Percentiles rank a stretch among this genome's conserved stretches.
Conservation (phyloP, 176 grass and related monocot species). For the Panicum miliaceum region DNA sequence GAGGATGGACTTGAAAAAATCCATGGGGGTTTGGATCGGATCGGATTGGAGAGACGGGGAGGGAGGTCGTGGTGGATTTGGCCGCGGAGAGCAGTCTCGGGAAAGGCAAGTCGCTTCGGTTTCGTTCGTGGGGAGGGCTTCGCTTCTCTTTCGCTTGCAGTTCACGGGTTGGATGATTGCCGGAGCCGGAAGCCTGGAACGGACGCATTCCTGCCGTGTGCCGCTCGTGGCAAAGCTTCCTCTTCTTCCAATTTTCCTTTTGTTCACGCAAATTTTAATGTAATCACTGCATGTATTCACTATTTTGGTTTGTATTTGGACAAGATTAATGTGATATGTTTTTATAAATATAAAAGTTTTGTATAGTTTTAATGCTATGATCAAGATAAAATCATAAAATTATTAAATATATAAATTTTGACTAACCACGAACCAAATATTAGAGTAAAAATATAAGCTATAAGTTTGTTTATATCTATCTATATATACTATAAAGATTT, state of each 20-base stretch:
- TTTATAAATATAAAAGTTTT: too few relatives aligned
- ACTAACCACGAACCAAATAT: too few relatives aligned
- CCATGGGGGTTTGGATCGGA: constrained; percentile 61
- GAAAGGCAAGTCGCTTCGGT: not conserved
- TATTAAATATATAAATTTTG: too few relatives aligned
- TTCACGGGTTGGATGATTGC: constrained; percentile 8
- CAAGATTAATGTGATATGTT: too few relatives aligned
- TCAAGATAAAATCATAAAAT: too few relatives aligned
- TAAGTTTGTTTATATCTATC: too few relatives aligned
- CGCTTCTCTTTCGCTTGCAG: constrained; percentile 2
- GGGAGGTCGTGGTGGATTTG: constrained; percentile 2
- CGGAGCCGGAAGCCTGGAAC: not conserved
- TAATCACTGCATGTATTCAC: not conserved
- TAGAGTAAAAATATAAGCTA: too few relatives aligned
- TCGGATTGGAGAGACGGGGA: not conserved
- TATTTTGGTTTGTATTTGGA: not conserved
- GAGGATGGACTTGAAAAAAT: constrained; percentile 95
- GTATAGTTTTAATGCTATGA: too few relatives aligned
- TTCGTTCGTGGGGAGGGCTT: not conserved
- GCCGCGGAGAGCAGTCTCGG: not conserved
- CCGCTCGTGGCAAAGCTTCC: not conserved
- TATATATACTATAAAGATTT: too few relatives aligned
- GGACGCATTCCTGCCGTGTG: constrained; percentile 6
- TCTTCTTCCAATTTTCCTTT: not conserved
- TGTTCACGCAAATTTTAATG: not conserved